Base-by-base conservation (phyloP, 768 basidiomycete genomes). In the Paxillus involutus region DNA sequence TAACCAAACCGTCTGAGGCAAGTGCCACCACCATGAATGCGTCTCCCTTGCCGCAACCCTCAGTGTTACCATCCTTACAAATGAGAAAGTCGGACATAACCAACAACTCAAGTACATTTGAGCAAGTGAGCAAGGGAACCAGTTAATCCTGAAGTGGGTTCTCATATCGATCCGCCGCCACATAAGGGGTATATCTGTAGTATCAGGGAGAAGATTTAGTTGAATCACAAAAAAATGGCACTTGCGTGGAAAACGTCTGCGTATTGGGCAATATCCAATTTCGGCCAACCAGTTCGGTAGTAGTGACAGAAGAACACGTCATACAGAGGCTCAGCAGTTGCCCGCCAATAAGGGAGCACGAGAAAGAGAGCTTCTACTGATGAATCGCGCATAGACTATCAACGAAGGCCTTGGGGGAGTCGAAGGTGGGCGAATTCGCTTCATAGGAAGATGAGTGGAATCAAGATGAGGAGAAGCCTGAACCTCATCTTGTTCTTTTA, bases 81-180 rank as follows among this genome's bases (percentile, higher is more conserved):
- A 3, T 21, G 21, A 21, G 21, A 21, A 21, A 21, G 21, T 21
- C 21, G 21, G 3, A 21, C 21, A 3, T 21, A 21, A 21, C 21
- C 21, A 21, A 21, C 21, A 21, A 21, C 55, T 77, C 79, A 58
- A 89, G 74, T 26, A 89, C 91, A 64, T 94, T 91, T 93, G 55
- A 10, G 53, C 26, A 51, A 37, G 33, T 66, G 40, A 57, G 48
- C 17, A 8, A 24, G 32, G 1, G 33, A 16, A 17, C 30, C 26
- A 14, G 7, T 11, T 14, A n/a, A 41, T 17, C 8, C 14, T 10
- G 9, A 43, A 6, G 35, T 6, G 9, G 12, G 13, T 3, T 71
- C 89, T 55, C 63, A 92, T 89, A 94, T 74, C 82, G 78, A 69
- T 91, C 86, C 43, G 94, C 89, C 16, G 92, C 94, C 1, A 21